Evolutionary conservation across 805 yeast genomes (phyloP).

Genomic region (Ogataea ganodermae): DNA sequence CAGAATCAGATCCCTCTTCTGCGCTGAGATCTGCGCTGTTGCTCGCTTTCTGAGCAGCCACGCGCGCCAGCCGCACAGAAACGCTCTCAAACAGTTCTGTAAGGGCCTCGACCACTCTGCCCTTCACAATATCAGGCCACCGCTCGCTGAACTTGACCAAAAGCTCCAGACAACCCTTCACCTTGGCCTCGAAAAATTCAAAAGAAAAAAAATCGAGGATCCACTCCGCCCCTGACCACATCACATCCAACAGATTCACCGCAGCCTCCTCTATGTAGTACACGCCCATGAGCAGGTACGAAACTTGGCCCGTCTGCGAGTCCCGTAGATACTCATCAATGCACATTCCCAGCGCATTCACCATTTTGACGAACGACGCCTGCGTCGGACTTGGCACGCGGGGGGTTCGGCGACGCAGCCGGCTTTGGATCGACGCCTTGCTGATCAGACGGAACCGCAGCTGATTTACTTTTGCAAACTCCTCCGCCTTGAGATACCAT

Average conservation of each 20-base stretch:
- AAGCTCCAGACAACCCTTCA: constrained; percentile 11
- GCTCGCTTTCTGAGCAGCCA: background rate
- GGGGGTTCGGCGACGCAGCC: constrained; percentile 19
- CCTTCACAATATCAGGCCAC: constrained; percentile 18
- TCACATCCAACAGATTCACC: constrained; percentile 16
- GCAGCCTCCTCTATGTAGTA: constrained; percentile 18
- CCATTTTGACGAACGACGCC: constrained; percentile 16
- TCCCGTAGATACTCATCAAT: constrained; percentile 21
- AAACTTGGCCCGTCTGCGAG: constrained; percentile 15
- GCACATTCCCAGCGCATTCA: constrained; percentile 10
- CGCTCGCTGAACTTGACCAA: constrained; percentile 14
- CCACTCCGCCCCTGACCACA: constrained; percentile 19
- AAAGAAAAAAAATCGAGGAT: constrained; percentile 14
- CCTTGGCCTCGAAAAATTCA: constrained; percentile 16
- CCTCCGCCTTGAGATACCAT: constrained; percentile 20
- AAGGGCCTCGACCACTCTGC: constrained; percentile 13
- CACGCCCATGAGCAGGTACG: constrained; percentile 19
- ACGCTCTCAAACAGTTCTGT: constrained; percentile 7
- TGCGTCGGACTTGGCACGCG: constrained; percentile 13
- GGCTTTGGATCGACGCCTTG: constrained; percentile 17
- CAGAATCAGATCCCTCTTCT: background rate
- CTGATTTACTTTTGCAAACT: constrained; percentile 20
- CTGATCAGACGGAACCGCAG: constrained; percentile 16
- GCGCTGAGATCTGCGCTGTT: background rate
- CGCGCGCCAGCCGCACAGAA: constrained; percentile 1